These are phyloP conservation scores for Plenodomus biglobosus DNA, from an alignment of 2,329 filamentous ascomycete species.

Conservation along the genomic window DNA sequence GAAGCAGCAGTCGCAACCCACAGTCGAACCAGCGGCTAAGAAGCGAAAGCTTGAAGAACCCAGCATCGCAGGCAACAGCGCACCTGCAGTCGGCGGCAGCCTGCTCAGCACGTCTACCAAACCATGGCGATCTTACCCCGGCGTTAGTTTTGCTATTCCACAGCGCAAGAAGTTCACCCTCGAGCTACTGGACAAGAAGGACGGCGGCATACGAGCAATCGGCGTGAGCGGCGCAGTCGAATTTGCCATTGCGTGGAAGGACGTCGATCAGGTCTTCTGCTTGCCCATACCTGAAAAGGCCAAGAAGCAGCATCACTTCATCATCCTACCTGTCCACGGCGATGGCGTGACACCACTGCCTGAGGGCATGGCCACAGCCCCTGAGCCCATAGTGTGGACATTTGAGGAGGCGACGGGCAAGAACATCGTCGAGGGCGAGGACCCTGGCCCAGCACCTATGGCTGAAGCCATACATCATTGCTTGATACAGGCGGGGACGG, in stretches of 20 bases:
- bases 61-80: conserved; percentile 22
- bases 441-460: conserved; percentile 48
- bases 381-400: conserved; percentile 63
- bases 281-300: conserved; percentile 66
- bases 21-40: conserved; percentile 37
- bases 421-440: conserved; percentile 47
- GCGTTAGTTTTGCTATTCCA: conserved; percentile 63
- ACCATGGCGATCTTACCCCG: conserved; percentile 42
- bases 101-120: conserved; percentile 26
- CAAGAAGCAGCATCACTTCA: conserved; percentile 64
- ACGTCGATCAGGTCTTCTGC: conserved; percentile 61
- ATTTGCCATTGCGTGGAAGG: conserved; percentile 54
- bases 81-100: conserved; percentile 12
- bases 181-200: conserved; percentile 53
- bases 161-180: conserved; percentile 65
- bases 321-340: conserved; percentile 57
- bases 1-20: conserved; percentile 22
- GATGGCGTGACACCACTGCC: conserved; percentile 52
- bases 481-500: conserved; percentile 47
- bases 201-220: conserved; percentile 51
- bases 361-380: conserved; percentile 41
- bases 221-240: conserved; percentile 57
- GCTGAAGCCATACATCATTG: conserved; percentile 48
- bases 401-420: conserved; percentile 56
- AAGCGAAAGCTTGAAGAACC: conserved; percentile 44